Percentiles rank a stretch among this genome's conserved stretches.
phyloP scores from a whole-genome alignment of 495 filamentous ascomycete genomes.

The Opeltia flavorubescens region DNA sequence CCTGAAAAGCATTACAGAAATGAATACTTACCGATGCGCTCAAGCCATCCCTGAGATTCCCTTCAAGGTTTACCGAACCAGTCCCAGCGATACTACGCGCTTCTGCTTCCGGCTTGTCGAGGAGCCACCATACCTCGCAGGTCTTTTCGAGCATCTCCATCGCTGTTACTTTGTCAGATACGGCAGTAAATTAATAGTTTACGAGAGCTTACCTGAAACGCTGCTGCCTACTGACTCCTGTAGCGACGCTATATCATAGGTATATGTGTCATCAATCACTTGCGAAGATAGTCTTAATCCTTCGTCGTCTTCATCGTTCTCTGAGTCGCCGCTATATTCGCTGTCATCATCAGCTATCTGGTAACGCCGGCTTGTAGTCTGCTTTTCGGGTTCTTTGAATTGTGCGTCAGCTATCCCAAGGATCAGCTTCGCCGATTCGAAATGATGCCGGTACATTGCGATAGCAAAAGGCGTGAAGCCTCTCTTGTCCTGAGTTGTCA shows the following conservation, averaged over 20 bases:
- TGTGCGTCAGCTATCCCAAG: constrained; percentile 53
- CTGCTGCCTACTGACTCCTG: constrained; percentile 47
- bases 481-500: constrained; percentile 38
- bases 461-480: constrained; percentile 45
- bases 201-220: constrained; percentile 14
- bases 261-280: constrained; percentile 47
- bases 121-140: constrained; percentile 9
- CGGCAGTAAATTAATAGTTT: background rate
- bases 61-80: background rate
- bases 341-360: constrained; percentile 23
- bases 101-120: constrained; percentile 2
- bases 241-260: constrained; percentile 53
- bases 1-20: background rate
- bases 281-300: constrained; percentile 30
- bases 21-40: background rate
- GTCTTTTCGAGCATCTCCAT: constrained; percentile 26
- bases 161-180: constrained; percentile 20
- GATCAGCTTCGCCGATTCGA: constrained; percentile 43
- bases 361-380: constrained; percentile 29
- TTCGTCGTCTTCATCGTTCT: constrained; percentile 24
- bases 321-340: constrained; percentile 21
- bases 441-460: constrained; percentile 47
- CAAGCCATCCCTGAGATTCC: background rate
- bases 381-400: constrained; percentile 33
- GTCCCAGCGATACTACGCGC: background rate